Base-by-base conservation (phyloP, 2,329 filamentous ascomycete genomes). In the Hypoxylon sp. region DNA sequence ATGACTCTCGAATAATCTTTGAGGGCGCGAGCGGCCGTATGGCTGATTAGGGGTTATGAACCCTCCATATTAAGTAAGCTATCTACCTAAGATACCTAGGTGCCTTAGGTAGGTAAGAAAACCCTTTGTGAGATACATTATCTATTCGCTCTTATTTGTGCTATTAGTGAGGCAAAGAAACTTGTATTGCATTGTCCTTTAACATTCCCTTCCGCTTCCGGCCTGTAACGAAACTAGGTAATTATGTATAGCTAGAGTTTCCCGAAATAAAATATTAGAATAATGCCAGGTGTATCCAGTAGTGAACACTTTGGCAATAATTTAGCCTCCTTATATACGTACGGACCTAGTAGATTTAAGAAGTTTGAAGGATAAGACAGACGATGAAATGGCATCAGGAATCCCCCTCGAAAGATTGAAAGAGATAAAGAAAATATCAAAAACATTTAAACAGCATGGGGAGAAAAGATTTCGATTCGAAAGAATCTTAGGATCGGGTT, bases 401-500 rank as follows among this genome's bases (percentile, higher is more conserved):
- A 32, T 56, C 28, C 52, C 36, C 2, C n/a, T 3, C 9, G 36
- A 41, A n/a, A 41, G 9, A 9, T 41, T 41, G 7, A 17, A 17
- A 2, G 36, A 41, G 36, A 41, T 41, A 17, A 17, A 17, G n/a
- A 9, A 28, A 41, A 45, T 13, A 17, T 21, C 36, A 45, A 32
- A 17, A 5, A 25, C 25, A 4, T 45, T 19, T 19, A 2, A 19
- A 2, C 14, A 1, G 19, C 11, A 19, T 45, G 43, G n/a, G 17
- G 19, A 28, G 4, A 48, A 5, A 17, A 51, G 45, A 17, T 71
- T 72, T 17, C 34, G 51, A 25, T 41, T 72, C 13, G 69, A 68
- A 41, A 69, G 56, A 13, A 63, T 71, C 11, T 48, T 72, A 49
- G 45, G 41, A 13, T 45, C 67, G 36, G 71, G 71, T 21, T 60